phyloP scores from a whole-genome alignment of 768 basidiomycete species.

The Termitomyces sp. region DNA sequence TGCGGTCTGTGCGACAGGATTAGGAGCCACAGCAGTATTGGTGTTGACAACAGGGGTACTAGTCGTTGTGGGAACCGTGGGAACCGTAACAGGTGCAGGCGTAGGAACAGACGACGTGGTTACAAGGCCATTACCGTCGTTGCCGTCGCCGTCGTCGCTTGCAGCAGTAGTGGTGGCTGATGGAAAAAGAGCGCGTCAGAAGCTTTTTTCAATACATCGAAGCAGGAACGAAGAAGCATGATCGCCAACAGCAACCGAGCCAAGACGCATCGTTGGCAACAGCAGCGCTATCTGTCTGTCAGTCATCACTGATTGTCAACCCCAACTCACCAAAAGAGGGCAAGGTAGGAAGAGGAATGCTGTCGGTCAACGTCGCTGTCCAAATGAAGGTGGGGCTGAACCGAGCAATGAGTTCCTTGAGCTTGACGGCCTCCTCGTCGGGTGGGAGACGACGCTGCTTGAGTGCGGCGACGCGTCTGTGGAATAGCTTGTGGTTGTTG shows the following conservation, averaged over 20 bases:
- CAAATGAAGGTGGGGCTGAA: constrained; percentile 16
- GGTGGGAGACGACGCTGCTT: constrained; percentile 15
- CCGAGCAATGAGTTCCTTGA: constrained; percentile 13
- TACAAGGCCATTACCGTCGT: neutral
- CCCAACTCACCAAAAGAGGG: constrained; percentile 5
- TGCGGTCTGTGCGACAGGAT: neutral
- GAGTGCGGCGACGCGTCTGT: constrained; percentile 14
- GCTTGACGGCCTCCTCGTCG: constrained; percentile 9
- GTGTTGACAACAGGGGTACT: neutral
- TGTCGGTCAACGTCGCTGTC: constrained; percentile 8
- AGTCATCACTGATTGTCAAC: neutral
- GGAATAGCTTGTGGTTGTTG: constrained; percentile 4
- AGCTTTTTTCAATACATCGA: neutral
- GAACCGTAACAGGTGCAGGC: neutral
- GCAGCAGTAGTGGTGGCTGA: neutral
- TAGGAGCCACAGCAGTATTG: neutral
- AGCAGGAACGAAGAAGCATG: neutral
- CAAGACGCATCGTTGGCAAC: neutral
- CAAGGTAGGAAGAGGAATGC: neutral
- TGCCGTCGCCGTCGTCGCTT: neutral
- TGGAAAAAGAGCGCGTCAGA: neutral
- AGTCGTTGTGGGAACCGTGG: neutral
- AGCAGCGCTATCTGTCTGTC: too few species aligned
- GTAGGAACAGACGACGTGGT: neutral
- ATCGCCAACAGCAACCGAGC: neutral